Base-by-base conservation (phyloP, 345 rosid genomes). In the Gossypium bickii region DNA sequence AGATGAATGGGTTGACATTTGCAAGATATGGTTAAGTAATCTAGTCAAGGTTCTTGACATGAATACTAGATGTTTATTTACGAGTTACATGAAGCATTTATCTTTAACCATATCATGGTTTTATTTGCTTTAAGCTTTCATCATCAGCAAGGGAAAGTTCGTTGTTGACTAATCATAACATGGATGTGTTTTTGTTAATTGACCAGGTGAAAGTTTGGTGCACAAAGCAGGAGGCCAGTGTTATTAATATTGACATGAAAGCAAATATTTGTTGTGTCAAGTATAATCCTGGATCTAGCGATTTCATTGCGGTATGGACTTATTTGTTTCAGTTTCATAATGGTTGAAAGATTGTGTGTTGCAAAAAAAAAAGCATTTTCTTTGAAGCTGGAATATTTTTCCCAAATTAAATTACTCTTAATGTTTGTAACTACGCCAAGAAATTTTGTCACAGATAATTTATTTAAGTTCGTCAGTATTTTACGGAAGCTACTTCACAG, bases 151-250 rank as follows among this genome's bases (percentile, higher is more conserved):
- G 24, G 59, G 60, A 69, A 69, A 51, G 47, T 69, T 51, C 45
- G 9, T 29, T 10, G 45, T 27, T 27, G 17, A 69, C 49, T 71
- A 43, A 25, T 49, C 29, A 9, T 81, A 15, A 69, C 43, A 43
- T 75, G 70, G 70, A 67, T 56, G 56, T 72, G n/a, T 79, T 82
- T 68, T 27, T 72, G 17, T 70, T 16, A 70, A 55, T 62, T 18
- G 67, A 83, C 67, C 89, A 95, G 99, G 99, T 91, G 49, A 95
- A 95, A 86, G 97, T 95, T 81, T 95, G 98, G 99, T 91, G 99
- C 90, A 93, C 92, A 45, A 90, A 82, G 69, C 94, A 90, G 85
- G 99, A 95, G 85, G 93, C 96, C 61, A 95, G 99, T 45, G 97
- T 91, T 80, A 85, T 87, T 44, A 91, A 95, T 81, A 95, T 95